Conservation (phyloP, 2,329 filamentous ascomycete species). For the Neofusicoccum laricinum region DNA sequence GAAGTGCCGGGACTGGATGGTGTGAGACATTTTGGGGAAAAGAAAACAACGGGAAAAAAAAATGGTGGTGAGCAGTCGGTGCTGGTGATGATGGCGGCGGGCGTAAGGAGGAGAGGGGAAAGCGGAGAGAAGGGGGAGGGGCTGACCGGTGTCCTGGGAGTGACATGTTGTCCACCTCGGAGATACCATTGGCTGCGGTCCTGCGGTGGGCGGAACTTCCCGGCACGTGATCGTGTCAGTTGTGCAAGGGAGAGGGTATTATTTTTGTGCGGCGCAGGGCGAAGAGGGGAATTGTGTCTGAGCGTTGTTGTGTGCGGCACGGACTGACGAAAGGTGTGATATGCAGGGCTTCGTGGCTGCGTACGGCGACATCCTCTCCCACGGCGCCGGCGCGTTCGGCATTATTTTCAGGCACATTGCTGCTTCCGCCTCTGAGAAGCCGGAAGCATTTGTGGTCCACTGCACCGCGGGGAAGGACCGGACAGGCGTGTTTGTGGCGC, state of each 20-base stretch:
- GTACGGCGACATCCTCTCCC: constrained; percentile 59
- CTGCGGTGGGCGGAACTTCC: too few species aligned
- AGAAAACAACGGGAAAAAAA: too few species aligned
- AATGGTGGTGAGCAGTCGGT: neutral
- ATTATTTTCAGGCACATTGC: constrained; percentile 61
- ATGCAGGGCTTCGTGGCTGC: constrained; percentile 59
- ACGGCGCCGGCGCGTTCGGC: constrained; percentile 53
- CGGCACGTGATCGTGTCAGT: too few species aligned
- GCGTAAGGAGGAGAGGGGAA: neutral
- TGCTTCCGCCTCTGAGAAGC: constrained; percentile 17
- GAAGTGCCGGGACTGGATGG: neutral
- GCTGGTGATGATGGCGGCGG: neutral
- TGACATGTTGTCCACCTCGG: neutral
- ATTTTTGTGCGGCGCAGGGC: too few species aligned
- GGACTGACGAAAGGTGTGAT: neutral
- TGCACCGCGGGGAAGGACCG: constrained; percentile 78
- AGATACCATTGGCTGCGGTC: too few species aligned
- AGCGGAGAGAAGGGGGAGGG: neutral
- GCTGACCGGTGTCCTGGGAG: neutral
- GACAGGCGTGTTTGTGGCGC: constrained; percentile 66
- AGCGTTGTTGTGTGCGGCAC: neutral
- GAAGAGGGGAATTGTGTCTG: too few species aligned
- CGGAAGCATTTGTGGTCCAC: constrained; percentile 61
- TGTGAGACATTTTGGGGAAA: too few species aligned
- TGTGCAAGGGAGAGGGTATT: too few species aligned